Percentiles rank a stretch among this genome's conserved stretches.
Evolutionary conservation across 2,329 filamentous ascomycete genomes (phyloP).

Genomic region (Sporothrix euskadiensis): DNA sequence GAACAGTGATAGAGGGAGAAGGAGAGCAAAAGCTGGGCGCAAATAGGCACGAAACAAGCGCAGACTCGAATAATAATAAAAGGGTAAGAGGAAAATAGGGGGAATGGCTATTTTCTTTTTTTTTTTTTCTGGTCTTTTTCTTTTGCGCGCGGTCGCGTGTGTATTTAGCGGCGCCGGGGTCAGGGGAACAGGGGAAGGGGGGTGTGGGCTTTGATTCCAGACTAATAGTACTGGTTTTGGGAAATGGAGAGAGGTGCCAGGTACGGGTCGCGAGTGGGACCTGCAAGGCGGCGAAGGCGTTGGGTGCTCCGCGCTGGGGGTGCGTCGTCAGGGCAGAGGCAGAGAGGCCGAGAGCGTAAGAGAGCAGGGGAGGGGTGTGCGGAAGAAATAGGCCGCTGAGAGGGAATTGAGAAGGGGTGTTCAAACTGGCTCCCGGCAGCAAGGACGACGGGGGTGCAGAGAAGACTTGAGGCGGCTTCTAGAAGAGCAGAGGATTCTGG

Average conservation of each 20-base stretch:
- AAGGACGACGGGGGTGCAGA: constrained; percentile 21
- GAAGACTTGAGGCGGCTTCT: constrained; percentile 28
- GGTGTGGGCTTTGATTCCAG: constrained; percentile 21
- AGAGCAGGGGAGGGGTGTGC: constrained; percentile 13
- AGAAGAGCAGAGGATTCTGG: constrained; percentile 25
- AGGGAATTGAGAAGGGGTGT: neutral
- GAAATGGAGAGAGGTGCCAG: constrained; percentile 31
- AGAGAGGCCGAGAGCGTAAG: neutral
- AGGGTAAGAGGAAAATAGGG: constrained; percentile 24
- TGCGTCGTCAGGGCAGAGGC: neutral
- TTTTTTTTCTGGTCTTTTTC: constrained; percentile 13
- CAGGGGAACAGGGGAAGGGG: constrained; percentile 15
- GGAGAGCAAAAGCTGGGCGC: constrained; percentile 17
- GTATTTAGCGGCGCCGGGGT: constrained; percentile 28
- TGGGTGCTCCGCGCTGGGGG: constrained; percentile 12
- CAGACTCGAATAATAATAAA: constrained; percentile 27
- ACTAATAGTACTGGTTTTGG: constrained; percentile 26
- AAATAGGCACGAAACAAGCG: constrained; percentile 31
- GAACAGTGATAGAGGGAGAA: neutral
- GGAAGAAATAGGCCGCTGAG: constrained; percentile 9
- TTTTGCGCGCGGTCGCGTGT: constrained; percentile 30
- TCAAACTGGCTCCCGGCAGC: constrained; percentile 17
- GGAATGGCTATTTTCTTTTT: constrained; percentile 24
- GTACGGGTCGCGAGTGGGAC: constrained; percentile 23
- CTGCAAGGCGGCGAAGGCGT: constrained; percentile 26